Conservation (phyloP, 495 filamentous ascomycete genomes). For the Talaromyces liani region DNA sequence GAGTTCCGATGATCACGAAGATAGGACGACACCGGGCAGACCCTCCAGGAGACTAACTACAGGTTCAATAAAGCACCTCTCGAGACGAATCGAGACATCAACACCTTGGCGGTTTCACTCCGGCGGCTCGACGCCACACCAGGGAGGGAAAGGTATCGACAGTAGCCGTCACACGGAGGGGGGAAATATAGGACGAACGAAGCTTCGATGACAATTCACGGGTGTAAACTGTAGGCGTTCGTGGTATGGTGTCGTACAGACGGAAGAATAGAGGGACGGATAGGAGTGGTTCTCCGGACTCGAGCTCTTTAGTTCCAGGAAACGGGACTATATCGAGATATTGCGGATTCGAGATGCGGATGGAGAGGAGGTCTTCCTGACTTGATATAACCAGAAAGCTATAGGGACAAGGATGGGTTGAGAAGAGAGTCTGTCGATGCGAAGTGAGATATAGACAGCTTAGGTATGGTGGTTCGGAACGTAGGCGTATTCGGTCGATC, state of each 20-base stretch:
- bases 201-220: slow-evolving; percentile 11
- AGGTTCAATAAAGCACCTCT: slow-evolving; percentile 11
- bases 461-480: slow-evolving; percentile 22
- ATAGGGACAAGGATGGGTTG: not conserved
- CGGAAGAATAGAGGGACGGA: slow-evolving; percentile 16
- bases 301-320: slow-evolving; percentile 18
- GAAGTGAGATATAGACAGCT: slow-evolving; percentile 9
- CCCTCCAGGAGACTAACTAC: slow-evolving; percentile 10
- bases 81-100: slow-evolving; percentile 10
- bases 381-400: not conserved
- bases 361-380: not conserved
- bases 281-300: slow-evolving; percentile 5
- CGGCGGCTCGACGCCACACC: slow-evolving; percentile 12
- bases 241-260: slow-evolving; percentile 8
- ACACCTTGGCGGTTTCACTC: slow-evolving; percentile 5
- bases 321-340: not conserved
- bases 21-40: slow-evolving; percentile 13
- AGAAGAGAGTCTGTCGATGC: not conserved
- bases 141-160: slow-evolving; percentile 20
- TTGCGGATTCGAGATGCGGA: not conserved
- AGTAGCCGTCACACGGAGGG: slow-evolving; percentile 13
- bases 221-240: not conserved
- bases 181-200: slow-evolving; percentile 15
- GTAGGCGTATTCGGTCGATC: slow-evolving; percentile 12
- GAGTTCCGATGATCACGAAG: slow-evolving; percentile 13